These are phyloP conservation scores for Entonaema liquescens DNA, from an alignment of 495 filamentous ascomycete species.

Conservation along the genomic window DNA sequence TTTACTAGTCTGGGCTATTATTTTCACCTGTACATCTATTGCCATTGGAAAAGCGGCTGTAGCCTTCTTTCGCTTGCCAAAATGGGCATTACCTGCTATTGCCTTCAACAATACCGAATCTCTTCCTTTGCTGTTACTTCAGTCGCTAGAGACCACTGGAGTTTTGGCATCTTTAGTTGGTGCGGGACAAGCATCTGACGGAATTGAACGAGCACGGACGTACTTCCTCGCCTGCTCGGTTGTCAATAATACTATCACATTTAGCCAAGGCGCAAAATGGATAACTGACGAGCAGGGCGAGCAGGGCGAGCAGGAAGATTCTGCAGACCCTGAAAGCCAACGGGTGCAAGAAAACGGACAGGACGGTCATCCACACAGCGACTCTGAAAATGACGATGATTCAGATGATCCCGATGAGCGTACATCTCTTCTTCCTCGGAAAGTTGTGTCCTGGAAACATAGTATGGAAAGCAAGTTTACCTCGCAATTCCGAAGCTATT, in stretches of 20 bases:
- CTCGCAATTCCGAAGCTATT: slow-evolving; percentile 11
- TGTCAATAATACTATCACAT: slow-evolving; percentile 61
- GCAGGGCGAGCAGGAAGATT: not conserved
- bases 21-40: slow-evolving; percentile 65
- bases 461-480: slow-evolving; percentile 12
- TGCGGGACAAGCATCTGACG: slow-evolving; percentile 53
- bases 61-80: slow-evolving; percentile 62
- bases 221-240: slow-evolving; percentile 70
- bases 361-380: not conserved
- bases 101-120: slow-evolving; percentile 82
- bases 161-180: slow-evolving; percentile 65
- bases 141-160: slow-evolving; percentile 70
- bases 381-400: slow-evolving; percentile 3
- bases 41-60: slow-evolving; percentile 56
- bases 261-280: slow-evolving; percentile 28
- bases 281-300: slow-evolving; percentile 17
- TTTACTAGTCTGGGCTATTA: slow-evolving; percentile 62
- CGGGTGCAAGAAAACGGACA: not conserved
- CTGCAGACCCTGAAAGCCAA: slow-evolving; percentile 17
- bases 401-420: slow-evolving; percentile 16
- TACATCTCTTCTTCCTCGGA: slow-evolving; percentile 29
- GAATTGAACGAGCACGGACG: slow-evolving; percentile 70
- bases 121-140: slow-evolving; percentile 73
- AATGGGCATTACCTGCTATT: slow-evolving; percentile 72
- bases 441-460: slow-evolving; percentile 21